These are phyloP conservation scores for Albatrellus sp. DNA, from an alignment of 1,284 basidiomycete species.

Conservation along the genomic window DNA sequence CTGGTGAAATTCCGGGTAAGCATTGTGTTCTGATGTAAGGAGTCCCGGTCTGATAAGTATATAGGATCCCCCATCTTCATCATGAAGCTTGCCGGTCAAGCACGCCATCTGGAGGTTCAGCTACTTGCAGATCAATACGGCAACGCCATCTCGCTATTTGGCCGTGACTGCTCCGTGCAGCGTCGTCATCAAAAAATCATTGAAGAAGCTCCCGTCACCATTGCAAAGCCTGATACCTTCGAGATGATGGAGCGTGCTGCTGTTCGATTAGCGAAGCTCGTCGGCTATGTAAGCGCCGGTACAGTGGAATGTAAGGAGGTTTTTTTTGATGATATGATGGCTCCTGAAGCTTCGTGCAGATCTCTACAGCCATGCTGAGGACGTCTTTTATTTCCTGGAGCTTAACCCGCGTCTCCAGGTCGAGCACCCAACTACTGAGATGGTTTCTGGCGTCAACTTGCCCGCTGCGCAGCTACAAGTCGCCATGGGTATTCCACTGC, in stretches of 20 bases:
- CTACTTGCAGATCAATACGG: slow-evolving; percentile 99
- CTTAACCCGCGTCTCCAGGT: slow-evolving; percentile 99
- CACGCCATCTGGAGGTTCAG: slow-evolving; percentile 97
- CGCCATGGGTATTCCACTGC: slow-evolving; percentile 96
- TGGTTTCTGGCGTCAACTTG: slow-evolving; percentile 97
- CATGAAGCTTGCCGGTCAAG: slow-evolving; percentile 98
- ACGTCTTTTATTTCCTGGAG: slow-evolving; percentile 96
- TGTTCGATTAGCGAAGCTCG: slow-evolving; percentile 93
- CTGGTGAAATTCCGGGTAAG: slow-evolving; percentile 91
- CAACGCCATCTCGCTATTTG: slow-evolving; percentile 97
- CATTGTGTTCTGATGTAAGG: slow-evolving; percentile 11
- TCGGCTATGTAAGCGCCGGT: slow-evolving; percentile 98
- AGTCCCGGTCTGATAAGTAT: slow-evolving; percentile 1
- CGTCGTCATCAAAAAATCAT: slow-evolving; percentile 99
- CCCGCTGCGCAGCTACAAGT: slow-evolving; percentile 96
- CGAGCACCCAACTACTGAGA: slow-evolving; percentile 98
- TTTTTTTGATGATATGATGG: not conserved
- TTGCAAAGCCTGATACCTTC: slow-evolving; percentile 83
- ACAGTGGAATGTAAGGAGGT: slow-evolving; percentile 83
- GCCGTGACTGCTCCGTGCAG: slow-evolving; percentile 99
- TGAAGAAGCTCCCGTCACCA: slow-evolving; percentile 98
- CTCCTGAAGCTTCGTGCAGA: slow-evolving; percentile 31
- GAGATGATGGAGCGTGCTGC: slow-evolving; percentile 98
- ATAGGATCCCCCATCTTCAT: slow-evolving; percentile 97
- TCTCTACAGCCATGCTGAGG: slow-evolving; percentile 90